phyloP scores from a whole-genome alignment of 108 stramenopile genomes.

The Chaetoceros tenuissimus region DNA sequence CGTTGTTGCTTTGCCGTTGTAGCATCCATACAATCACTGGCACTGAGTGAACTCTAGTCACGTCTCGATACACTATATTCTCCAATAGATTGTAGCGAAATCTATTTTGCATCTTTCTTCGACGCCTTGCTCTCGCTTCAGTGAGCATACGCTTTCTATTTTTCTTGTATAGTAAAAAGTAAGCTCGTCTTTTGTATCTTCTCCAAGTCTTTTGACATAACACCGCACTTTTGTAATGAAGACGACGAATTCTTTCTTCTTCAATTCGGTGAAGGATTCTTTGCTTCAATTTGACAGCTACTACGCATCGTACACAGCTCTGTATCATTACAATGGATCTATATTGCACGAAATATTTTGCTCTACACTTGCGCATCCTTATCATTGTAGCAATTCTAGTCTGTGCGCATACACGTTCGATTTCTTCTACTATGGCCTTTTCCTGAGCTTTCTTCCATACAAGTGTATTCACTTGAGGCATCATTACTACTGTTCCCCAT shows the following conservation, averaged over 20 bases:
- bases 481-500: constrained; percentile 33
- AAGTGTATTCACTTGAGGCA: constrained; percentile 36
- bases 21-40: constrained; percentile 20
- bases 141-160: not conserved
- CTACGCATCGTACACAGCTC: constrained; percentile 14
- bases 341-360: constrained; percentile 13
- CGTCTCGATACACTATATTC: constrained; percentile 16
- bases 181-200: constrained; percentile 4
- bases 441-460: constrained; percentile 42
- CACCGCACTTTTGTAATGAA: constrained; percentile 10
- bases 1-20: constrained; percentile 7
- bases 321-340: constrained; percentile 10
- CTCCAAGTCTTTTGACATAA: constrained; percentile 19
- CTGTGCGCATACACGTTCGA: constrained; percentile 30
- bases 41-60: constrained; percentile 15
- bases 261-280: constrained; percentile 8
- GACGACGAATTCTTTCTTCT: constrained; percentile 12
- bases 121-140: not conserved
- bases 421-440: constrained; percentile 37
- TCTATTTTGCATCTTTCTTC: not conserved
- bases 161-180: not conserved
- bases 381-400: constrained; percentile 23
- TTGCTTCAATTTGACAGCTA: constrained; percentile 13
- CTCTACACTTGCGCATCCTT: constrained; percentile 12
- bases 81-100: not conserved